Evolutionary conservation across 768 basidiomycete genomes (phyloP).

Genomic region (Boletus vermiculosoides): DNA sequence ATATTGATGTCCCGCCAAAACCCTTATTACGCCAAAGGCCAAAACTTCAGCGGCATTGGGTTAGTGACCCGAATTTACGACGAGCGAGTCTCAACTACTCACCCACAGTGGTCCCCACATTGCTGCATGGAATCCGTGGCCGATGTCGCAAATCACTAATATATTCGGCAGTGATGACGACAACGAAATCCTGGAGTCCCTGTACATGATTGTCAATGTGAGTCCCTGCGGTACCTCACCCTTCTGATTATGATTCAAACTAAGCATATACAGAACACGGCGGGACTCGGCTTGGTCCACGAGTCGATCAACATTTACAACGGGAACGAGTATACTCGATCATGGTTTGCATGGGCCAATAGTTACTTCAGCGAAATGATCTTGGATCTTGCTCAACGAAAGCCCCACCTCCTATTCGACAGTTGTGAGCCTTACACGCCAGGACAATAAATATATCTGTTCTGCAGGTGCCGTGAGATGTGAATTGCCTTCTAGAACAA

Average conservation of each 20-base stretch:
- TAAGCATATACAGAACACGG: constrained; percentile 53
- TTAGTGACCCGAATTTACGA: constrained; percentile 33
- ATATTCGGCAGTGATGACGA: constrained; percentile 77
- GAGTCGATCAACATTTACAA: constrained; percentile 70
- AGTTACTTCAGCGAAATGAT: constrained; percentile 85
- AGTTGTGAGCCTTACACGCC: constrained; percentile 54
- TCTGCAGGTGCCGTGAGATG: background rate
- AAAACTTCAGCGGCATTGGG: constrained; percentile 68
- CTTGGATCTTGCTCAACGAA: constrained; percentile 69
- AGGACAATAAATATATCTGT: constrained; percentile 35
- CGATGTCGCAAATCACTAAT: constrained; percentile 75
- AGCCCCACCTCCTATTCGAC: constrained; percentile 66
- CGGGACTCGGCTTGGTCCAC: constrained; percentile 73
- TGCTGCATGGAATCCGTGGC: constrained; percentile 75
- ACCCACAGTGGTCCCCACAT: constrained; percentile 66
- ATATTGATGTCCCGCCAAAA: constrained; percentile 60
- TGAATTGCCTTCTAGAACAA: background rate
- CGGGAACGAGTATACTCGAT: constrained; percentile 55
- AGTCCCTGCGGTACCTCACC: constrained; percentile 22
- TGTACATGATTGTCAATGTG: constrained; percentile 70
- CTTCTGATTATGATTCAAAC: background rate
- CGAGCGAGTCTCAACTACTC: background rate
- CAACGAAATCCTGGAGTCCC: constrained; percentile 56
- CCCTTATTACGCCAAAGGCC: constrained; percentile 67
- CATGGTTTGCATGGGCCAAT: constrained; percentile 85